A percentile compares a stretch with the other conserved stretches of the same genome.
These are phyloP conservation scores for Fraxinus dipetala DNA, from an alignment of 305 asterid species.

Conservation along the genomic window DNA sequence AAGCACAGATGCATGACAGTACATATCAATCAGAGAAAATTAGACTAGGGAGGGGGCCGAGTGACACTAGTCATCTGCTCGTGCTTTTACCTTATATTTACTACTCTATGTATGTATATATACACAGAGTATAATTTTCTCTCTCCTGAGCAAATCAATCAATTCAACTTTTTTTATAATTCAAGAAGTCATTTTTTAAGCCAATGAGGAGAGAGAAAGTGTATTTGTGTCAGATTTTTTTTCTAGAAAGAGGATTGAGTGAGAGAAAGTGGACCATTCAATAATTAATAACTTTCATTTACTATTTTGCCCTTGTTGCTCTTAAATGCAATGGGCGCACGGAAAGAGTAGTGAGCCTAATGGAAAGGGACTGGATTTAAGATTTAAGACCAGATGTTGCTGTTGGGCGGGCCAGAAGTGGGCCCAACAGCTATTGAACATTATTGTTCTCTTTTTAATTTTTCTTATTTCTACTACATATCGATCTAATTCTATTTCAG, in stretches of 20 bases:
- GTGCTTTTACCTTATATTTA: not conserved
- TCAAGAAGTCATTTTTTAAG: conserved; percentile 18
- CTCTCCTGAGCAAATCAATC: conserved; percentile 30
- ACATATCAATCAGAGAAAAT: not conserved
- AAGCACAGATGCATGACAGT: conserved; percentile 31
- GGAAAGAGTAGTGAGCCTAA: conserved; percentile 34
- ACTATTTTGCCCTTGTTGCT: conserved; percentile 16
- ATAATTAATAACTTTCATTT: too few relatives aligned
- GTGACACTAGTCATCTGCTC: conserved; percentile 9
- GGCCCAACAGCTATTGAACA: conserved; percentile 29
- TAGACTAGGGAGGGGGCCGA: not conserved
- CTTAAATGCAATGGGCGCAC: conserved; percentile 4
- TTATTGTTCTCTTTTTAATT: not conserved
- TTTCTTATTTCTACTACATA: not conserved
- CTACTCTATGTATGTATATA: not conserved
- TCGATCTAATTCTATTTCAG: not conserved
- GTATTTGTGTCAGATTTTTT: conserved; percentile 34
- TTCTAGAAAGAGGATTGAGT: conserved; percentile 25
- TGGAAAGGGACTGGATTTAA: not conserved
- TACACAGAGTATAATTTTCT: conserved; percentile 13
- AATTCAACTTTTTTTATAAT: conserved; percentile 29
- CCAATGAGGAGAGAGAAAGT: conserved; percentile 23
- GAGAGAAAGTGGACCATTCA: conserved; percentile 26
- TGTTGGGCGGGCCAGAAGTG: conserved; percentile 25
- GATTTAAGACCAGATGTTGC: conserved; percentile 18